Evolutionary conservation across 176 grass and related monocot genomes (phyloP).

Genomic region (Oryza nivara): DNA sequence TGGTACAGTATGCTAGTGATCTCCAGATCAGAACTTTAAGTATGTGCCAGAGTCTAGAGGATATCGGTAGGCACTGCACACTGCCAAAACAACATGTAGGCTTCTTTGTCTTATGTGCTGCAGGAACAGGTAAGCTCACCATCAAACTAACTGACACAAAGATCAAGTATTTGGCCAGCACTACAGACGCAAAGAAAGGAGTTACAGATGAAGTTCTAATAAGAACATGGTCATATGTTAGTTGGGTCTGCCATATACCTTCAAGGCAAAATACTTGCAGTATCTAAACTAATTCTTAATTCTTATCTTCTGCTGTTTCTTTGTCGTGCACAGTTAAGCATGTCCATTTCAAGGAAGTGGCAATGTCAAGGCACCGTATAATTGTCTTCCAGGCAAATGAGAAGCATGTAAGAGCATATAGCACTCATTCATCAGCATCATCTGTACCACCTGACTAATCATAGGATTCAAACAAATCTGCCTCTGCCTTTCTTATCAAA

Average conservation of each 20-base stretch:
- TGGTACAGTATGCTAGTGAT: slow-evolving; percentile 23
- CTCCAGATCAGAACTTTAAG: slow-evolving; percentile 37
- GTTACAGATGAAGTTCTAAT: slow-evolving; percentile 32
- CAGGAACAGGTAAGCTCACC: slow-evolving; percentile 33
- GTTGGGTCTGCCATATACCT: slow-evolving; percentile 36
- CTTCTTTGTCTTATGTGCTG: slow-evolving; percentile 19
- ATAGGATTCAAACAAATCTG: background rate
- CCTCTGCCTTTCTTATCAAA: slow-evolving; percentile 34
- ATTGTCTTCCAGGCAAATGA: slow-evolving; percentile 34
- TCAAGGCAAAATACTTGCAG: slow-evolving; percentile 21
- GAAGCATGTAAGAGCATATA: background rate
- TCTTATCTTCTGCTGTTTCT: slow-evolving; percentile 20
- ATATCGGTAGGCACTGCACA: slow-evolving; percentile 16
- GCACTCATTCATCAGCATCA: background rate
- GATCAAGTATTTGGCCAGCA: background rate
- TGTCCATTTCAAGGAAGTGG: slow-evolving; percentile 35
- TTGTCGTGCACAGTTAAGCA: slow-evolving; percentile 23
- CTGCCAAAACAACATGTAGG: slow-evolving; percentile 26
- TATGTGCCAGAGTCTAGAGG: background rate
- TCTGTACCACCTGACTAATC: slow-evolving; percentile 17
- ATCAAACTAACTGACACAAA: slow-evolving; percentile 39
- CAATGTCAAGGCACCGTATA: background rate
- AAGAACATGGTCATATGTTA: slow-evolving; percentile 24
- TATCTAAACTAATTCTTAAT: slow-evolving; percentile 39
- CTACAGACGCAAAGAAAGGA: slow-evolving; percentile 2